Conservation (phyloP, 306 rosid genomes). For the Cicer arietinum region DNA sequence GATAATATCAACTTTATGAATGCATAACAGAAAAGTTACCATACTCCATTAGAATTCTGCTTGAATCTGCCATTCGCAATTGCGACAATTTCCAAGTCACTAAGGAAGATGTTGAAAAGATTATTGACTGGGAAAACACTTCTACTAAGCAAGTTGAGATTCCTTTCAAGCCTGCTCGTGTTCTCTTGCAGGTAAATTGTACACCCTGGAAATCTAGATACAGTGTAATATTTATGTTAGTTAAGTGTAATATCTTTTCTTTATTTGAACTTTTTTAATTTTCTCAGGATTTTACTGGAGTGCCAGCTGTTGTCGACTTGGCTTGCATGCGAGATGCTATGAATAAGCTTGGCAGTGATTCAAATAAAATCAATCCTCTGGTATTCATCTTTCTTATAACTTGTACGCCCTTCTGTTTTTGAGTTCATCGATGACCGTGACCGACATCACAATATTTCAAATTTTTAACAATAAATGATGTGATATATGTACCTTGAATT, state of each 20-base stretch:
- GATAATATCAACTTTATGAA: slow-evolving; percentile 21
- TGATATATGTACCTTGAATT: neutral
- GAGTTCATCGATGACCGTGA: slow-evolving; percentile 21
- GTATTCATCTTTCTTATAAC: slow-evolving; percentile 49
- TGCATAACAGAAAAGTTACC: slow-evolving; percentile 72
- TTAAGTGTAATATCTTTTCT: slow-evolving; percentile 22
- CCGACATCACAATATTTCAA: neutral
- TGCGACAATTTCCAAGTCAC: slow-evolving; percentile 89
- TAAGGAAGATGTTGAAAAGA: slow-evolving; percentile 94
- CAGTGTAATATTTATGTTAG: slow-evolving; percentile 1
- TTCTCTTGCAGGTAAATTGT: slow-evolving; percentile 77
- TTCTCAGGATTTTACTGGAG: slow-evolving; percentile 91
- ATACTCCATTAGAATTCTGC: slow-evolving; percentile 75
- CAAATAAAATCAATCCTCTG: slow-evolving; percentile 92
- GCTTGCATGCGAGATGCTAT: slow-evolving; percentile 98
- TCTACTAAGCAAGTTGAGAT: slow-evolving; percentile 84
- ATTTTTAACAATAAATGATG: neutral
- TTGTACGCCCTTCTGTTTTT: slow-evolving; percentile 2
- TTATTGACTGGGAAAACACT: slow-evolving; percentile 81
- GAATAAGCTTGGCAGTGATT: slow-evolving; percentile 93
- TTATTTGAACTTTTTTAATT: slow-evolving; percentile 15
- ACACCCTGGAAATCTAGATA: slow-evolving; percentile 18
- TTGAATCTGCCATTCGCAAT: slow-evolving; percentile 82
- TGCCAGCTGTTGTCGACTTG: slow-evolving; percentile 92
- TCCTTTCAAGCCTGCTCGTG: slow-evolving; percentile 97